Base-by-base conservation (phyloP, 2,329 filamentous ascomycete genomes). In the Aspergillus fumigatiaffinis region DNA sequence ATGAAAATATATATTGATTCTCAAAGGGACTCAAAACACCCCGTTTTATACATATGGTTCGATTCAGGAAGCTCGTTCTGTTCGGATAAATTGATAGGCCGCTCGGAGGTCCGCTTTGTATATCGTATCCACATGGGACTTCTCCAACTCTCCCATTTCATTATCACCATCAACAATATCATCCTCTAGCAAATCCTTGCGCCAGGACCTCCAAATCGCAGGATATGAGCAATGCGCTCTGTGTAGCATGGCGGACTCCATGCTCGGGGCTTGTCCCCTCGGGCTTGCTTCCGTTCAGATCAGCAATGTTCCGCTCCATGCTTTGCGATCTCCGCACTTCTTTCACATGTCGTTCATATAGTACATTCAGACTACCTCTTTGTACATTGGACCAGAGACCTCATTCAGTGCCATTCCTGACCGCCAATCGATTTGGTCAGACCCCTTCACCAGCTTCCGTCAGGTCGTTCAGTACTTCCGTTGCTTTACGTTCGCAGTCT, bases 201-300 rank as follows among this genome's bases (percentile, higher is more conserved):
- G 53, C 21, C 38, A 48, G 38, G 53, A 41, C 41, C 52, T 58
- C 50, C 54, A 54, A 62, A 57, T 62, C 51, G 60, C 64, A 61
- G 66, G 71, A 70, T 65, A 78, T 78, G 76, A 77, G 68, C 69
- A 73, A 75, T 76, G 75, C 65, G 59, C 65, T 73, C 64, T 68
- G 71, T 61, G 61, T 71, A 68, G 67, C 72, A 73, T 77, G 75
- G 76, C 72, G 73, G 64, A 63, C 67, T 54, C 68, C 74, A 66
- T 76, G 75, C 67, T 61, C 63, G 56, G 73, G 73, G 56, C 61
- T 75, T 51, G 68, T 69, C 51, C 56, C 64, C 57, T 64, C 65
- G 52, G 63, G 58, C 51, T 54, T 67, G 57, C 62, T 66, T 44
- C 57, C 64, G 53, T 59, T 60, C 53, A 59, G 8, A 52, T 29